These are phyloP conservation scores for Histomonas meleagridis DNA, from an alignment of 208 protist species.

Conservation along the genomic window DNA sequence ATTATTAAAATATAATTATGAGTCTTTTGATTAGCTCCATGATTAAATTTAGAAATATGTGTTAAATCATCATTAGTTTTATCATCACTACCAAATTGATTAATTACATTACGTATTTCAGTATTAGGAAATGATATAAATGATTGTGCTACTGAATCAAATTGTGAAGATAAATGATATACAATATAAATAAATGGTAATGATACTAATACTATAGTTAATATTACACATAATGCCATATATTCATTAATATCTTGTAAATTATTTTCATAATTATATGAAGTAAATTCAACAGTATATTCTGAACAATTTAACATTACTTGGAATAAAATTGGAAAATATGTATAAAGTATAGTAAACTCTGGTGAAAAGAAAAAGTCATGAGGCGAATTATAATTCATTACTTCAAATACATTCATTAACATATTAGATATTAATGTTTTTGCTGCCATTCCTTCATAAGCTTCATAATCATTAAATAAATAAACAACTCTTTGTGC, in stretches of 20 bases:
- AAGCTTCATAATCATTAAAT: background rate
- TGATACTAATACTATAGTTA: background rate
- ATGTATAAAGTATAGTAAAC: background rate
- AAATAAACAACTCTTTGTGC: background rate
- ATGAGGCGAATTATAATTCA: background rate
- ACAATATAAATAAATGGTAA: background rate
- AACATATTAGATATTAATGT: background rate
- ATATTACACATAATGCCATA: background rate
- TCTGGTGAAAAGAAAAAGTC: background rate
- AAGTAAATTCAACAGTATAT: too few relatives aligned
- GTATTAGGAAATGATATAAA: background rate
- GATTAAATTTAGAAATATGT: background rate
- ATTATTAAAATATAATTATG: too few relatives aligned
- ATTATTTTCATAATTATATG: too few relatives aligned
- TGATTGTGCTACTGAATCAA: background rate
- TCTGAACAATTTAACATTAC: too few relatives aligned
- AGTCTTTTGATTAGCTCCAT: too few relatives aligned
- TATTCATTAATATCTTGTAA: background rate
- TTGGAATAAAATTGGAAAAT: too few relatives aligned
- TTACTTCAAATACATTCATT: background rate
- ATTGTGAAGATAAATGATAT: background rate
- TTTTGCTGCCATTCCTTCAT: background rate
- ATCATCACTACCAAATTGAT: background rate
- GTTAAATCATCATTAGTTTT: background rate
- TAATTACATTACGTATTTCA: background rate